Evolutionary conservation across 2,329 filamentous ascomycete species (phyloP), one percentile per base, ranked within the genome.

Genomic region (Metarhizium album): DNA sequence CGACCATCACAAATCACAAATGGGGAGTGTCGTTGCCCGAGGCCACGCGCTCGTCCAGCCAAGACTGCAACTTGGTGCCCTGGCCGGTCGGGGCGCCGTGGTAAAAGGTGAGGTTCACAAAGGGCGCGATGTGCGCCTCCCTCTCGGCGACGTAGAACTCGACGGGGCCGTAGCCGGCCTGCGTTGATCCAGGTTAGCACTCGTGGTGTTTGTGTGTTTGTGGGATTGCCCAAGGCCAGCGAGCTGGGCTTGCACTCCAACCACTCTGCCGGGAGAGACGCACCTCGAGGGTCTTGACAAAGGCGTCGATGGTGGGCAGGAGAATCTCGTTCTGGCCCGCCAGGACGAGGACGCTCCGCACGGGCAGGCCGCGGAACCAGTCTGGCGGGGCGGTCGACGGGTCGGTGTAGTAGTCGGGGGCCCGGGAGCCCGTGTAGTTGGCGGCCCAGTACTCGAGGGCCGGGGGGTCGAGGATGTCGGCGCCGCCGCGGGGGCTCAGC

Each of bases 51-150:
- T 53, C 55, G 31, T 46, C 45, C 40, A 58, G 37, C 57, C 57
- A 59, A 7, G 47, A 35, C 43, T 57, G 54, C 16, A 59, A 45
- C 51, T 51, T 58, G 51, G 53, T 54, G 1, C 56, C 57, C 43
- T 59, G 57, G 16, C 52, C 46, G 2, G 56, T 59, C 42, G 57
- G 56, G 11, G 45, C 47, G 11, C 47, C 47, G 20, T 54, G 45
- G 23, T 47, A 42, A 18, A 51, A 54, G 14, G 50, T 33, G 11
- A 58, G 48, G 33, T 59, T 59, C 22, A 54, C 51, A 7, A 59
- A 52, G 0, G 53, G 54, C 38, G 57, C 57, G 27, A 57, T 52
- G 29, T 59, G 57, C 29, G 53, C 54, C 37, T 59, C 57, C 4
- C 52, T 18, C 7, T 50, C 48, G 3, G 54, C 57, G 13, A 55